phyloP scores from a whole-genome alignment of 164 flowering plant species.

The Magnolia sinica region DNA sequence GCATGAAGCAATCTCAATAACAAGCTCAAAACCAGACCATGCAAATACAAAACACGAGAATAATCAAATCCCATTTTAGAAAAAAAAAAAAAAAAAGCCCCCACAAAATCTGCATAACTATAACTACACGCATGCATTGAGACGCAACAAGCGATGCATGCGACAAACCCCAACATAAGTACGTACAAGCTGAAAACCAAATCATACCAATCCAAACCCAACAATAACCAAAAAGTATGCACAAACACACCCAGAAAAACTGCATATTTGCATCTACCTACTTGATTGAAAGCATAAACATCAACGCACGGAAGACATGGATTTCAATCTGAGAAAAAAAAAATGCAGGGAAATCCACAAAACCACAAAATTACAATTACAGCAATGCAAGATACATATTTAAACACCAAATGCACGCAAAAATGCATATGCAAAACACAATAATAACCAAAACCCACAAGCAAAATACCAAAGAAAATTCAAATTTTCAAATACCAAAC shows the following conservation, averaged over 20 bases:
- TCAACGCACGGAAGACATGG: too few species aligned
- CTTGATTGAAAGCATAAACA: too few species aligned
- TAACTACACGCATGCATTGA: not conserved
- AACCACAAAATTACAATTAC: too few species aligned
- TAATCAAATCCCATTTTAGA: not conserved
- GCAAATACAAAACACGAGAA: not conserved
- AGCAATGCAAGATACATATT: too few species aligned
- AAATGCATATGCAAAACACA: too few species aligned
- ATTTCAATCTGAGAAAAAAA: too few species aligned
- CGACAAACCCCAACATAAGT: not conserved
- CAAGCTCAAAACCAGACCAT: not conserved
- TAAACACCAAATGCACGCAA: too few species aligned
- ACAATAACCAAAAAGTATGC: slow-evolving; percentile 1
- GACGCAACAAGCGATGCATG: not conserved
- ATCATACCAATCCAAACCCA: not conserved
- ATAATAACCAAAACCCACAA: too few species aligned
- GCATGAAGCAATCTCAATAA: not conserved
- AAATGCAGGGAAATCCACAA: too few species aligned
- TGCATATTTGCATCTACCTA: too few species aligned
- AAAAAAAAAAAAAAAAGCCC: not conserved
- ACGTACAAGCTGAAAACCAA: not conserved
- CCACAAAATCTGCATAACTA: not conserved
- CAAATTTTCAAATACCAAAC: not conserved
- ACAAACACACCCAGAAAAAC: not conserved
- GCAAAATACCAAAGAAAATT: too few species aligned